phyloP scores from a whole-genome alignment of 164 flowering plant genomes.

The Stephania cephalantha region DNA sequence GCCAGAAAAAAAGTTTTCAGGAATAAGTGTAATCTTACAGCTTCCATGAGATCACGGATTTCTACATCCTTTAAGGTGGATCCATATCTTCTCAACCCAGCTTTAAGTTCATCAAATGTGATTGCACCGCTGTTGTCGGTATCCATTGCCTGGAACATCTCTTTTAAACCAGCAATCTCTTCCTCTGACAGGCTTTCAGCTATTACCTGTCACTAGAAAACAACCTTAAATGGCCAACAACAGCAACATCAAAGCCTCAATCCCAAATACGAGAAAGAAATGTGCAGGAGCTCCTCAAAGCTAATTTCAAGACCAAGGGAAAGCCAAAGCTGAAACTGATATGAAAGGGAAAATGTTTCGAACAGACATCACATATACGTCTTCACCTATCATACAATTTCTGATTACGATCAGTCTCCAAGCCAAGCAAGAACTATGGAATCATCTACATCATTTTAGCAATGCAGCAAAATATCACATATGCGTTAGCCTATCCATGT shows the following conservation, averaged over 20 bases:
- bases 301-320: neutral
- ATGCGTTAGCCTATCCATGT: no score
- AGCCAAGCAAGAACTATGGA: neutral
- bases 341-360: neutral
- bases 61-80: constrained; percentile 86
- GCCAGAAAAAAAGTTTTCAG: neutral
- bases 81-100: constrained; percentile 87
- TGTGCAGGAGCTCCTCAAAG: neutral
- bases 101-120: constrained; percentile 93
- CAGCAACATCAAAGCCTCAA: neutral
- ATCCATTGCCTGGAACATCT: constrained; percentile 90
- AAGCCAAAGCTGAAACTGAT: neutral
- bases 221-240: neutral
- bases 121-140: constrained; percentile 95
- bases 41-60: constrained; percentile 92
- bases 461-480: neutral
- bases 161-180: constrained; percentile 92
- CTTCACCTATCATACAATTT: neutral
- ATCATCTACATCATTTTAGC: neutral
- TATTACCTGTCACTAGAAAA: constrained; percentile 53
- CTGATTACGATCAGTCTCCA: neutral
- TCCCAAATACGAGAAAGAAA: neutral
- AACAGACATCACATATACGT: neutral
- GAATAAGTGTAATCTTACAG: constrained; percentile 37
- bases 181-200: constrained; percentile 98